Conservation (phyloP, 768 basidiomycete species). For the Kwoniella sp. region DNA sequence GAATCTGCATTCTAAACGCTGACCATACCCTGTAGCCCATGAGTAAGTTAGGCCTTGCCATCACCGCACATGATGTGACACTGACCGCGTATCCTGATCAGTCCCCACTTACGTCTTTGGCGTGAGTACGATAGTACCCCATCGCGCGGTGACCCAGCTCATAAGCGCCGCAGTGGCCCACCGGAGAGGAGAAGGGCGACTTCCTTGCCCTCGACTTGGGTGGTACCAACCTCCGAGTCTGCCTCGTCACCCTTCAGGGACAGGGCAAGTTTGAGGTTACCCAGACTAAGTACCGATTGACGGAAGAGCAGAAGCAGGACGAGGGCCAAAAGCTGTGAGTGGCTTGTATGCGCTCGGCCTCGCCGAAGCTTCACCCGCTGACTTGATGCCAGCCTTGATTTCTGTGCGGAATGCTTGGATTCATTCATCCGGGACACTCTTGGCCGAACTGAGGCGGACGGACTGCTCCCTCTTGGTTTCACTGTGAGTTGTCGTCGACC, state of each 20-base stretch:
- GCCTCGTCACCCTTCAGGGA: constrained; percentile 86
- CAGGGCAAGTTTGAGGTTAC: constrained; percentile 96
- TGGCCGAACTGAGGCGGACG: constrained; percentile 51
- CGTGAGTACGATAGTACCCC: constrained; percentile 32
- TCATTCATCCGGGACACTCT: constrained; percentile 75
- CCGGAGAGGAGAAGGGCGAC: constrained; percentile 80
- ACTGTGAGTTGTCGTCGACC: constrained; percentile 61
- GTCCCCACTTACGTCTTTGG: constrained; percentile 91
- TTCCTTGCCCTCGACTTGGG: constrained; percentile 70
- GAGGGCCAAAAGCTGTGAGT: constrained; percentile 80
- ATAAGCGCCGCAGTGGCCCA: constrained; percentile 61
- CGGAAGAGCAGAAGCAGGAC: constrained; percentile 96
- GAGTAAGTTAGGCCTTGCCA: constrained; percentile 38
- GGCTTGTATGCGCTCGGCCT: not conserved
- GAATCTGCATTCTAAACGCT: not conserved
- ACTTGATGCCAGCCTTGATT: constrained; percentile 60
- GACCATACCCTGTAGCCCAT: constrained; percentile 39
- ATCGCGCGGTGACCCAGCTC: not conserved
- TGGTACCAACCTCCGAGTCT: constrained; percentile 97
- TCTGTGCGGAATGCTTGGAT: constrained; percentile 89
- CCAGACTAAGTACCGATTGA: constrained; percentile 92
- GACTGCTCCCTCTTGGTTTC: constrained; percentile 76
- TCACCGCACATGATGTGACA: not conserved
- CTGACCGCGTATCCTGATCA: constrained; percentile 59
- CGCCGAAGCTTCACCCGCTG: not conserved